These are phyloP conservation scores for Fomitiporia mediterranea DNA, from an alignment of 1,284 basidiomycete genomes.

Conservation along the genomic window DNA sequence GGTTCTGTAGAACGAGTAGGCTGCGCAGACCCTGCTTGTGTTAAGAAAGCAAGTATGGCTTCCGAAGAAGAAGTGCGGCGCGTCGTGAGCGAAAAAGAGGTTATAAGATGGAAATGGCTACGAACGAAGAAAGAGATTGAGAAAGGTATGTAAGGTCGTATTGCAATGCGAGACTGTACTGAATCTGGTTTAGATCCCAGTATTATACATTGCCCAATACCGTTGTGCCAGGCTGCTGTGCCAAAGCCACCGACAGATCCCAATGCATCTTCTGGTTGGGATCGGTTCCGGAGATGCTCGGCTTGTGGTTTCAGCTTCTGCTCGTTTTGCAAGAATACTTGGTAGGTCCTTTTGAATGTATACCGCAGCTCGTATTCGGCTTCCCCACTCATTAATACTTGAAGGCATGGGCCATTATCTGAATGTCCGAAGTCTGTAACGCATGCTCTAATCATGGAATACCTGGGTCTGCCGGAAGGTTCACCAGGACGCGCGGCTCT, in stretches of 20 bases:
- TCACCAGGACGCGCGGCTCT: slow-evolving; percentile 44
- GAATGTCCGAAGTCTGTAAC: slow-evolving; percentile 60
- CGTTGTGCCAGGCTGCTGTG: slow-evolving; percentile 67
- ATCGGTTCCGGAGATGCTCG: slow-evolving; percentile 61
- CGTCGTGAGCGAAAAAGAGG: slow-evolving; percentile 56
- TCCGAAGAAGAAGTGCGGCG: slow-evolving; percentile 66
- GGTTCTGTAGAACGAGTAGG: slow-evolving; percentile 65
- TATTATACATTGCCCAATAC: slow-evolving; percentile 69
- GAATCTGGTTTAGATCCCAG: slow-evolving; percentile 52
- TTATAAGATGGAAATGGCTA: slow-evolving; percentile 70
- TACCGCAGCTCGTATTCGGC: not conserved
- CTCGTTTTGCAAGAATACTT: slow-evolving; percentile 67
- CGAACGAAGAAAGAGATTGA: slow-evolving; percentile 64
- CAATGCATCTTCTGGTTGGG: slow-evolving; percentile 59
- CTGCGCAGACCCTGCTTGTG: slow-evolving; percentile 70
- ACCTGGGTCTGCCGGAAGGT: slow-evolving; percentile 48
- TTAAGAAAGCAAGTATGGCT: slow-evolving; percentile 62
- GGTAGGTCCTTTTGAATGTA: slow-evolving; percentile 38
- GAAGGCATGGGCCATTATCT: slow-evolving; percentile 70
- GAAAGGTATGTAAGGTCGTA: slow-evolving; percentile 43
- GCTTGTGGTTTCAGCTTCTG: slow-evolving; percentile 69
- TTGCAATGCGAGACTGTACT: not conserved
- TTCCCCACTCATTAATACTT: slow-evolving; percentile 2
- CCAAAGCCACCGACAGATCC: slow-evolving; percentile 39
- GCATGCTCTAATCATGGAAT: slow-evolving; percentile 57